Evolutionary conservation across 139 green algal species (phyloP), one percentile per base, ranked within the genome.

Genomic region (Chlorella sp.): DNA sequence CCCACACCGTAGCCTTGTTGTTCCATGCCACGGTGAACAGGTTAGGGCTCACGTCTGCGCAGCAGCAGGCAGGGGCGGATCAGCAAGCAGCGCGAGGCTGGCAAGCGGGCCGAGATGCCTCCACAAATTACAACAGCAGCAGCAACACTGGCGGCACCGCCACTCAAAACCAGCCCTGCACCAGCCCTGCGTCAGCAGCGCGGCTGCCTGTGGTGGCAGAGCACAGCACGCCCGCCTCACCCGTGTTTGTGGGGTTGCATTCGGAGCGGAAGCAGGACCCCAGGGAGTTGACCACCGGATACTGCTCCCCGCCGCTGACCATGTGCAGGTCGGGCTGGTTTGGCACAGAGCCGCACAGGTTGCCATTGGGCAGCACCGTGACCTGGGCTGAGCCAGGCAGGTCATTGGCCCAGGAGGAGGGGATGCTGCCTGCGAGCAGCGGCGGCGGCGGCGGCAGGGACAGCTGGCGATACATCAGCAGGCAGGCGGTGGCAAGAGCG

Each of bases 311-410:
- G 12, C 51, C 21, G 51, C 55, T 36, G 55, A 13, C 39, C 26
- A 83, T 34, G 28, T n/a, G 41, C 62, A 74, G 78, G 17, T 41
- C 2, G 20, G 75, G 75, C 6, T n/a, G 28, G 13, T 36, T 20
- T 5, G 86, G 86, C 39, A 86, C 44, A 0, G 28, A 12, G 51
- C 86, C 86, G 73, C 86, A 89, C 38, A 89, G 39, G 9, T 21
- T 34, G n/a, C n/a, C n/a, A 0, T 38, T 64, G 23, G 86, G 86
- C 57, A 89, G 78, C 4, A 89, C 51, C 32, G 65, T 34, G 4
- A 89, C 32, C 36, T 6, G 30, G 32, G 62, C 64, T 16, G 30
- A 36, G 21, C 21, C 16, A 26, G 80, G 70, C 23, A 84, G 26
- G 28, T 47, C 36, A n/a, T 17, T 60, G 57, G 26, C 18, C 85